Evolutionary conservation across 306 rosid species (phyloP).

Genomic region (Dalbergia cochinchinensis): DNA sequence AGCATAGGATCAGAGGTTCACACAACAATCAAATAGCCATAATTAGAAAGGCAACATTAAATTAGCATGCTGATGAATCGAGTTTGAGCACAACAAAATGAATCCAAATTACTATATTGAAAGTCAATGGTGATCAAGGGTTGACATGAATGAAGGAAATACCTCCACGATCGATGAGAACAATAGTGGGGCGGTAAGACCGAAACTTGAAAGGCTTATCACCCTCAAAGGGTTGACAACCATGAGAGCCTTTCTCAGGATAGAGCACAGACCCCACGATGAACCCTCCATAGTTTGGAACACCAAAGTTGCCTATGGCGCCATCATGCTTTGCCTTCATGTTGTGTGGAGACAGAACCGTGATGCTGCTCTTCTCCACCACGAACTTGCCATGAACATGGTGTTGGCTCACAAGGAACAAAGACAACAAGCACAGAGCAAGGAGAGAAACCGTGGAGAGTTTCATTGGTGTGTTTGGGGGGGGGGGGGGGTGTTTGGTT

Average conservation of each 20-base stretch:
- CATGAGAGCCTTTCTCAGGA: constrained; percentile 63
- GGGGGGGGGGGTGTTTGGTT: no score
- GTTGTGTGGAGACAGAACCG: constrained; percentile 65
- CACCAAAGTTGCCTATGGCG: constrained; percentile 87
- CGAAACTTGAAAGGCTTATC: constrained; percentile 71
- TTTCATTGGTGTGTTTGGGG: no score
- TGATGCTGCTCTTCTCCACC: constrained; percentile 83
- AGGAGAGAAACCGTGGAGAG: constrained; percentile 41
- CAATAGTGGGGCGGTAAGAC: constrained; percentile 58
- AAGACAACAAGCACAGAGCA: not conserved
- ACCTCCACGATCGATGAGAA: constrained; percentile 96
- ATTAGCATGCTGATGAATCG: not conserved
- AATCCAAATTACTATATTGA: not conserved
- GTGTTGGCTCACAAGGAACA: constrained; percentile 4
- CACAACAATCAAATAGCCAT: not conserved
- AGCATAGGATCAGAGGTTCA: not conserved
- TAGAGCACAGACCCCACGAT: constrained; percentile 74
- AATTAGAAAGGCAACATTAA: constrained; percentile 8
- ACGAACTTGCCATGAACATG: constrained; percentile 63
- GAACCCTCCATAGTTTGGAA: constrained; percentile 90
- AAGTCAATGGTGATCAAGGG: constrained; percentile 34
- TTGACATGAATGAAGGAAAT: constrained; percentile 18
- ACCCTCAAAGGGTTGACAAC: constrained; percentile 72
- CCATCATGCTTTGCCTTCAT: constrained; percentile 65
- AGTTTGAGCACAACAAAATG: not conserved